Conservation (phyloP, 1,284 basidiomycete species). For the Calocybe gambosa region DNA sequence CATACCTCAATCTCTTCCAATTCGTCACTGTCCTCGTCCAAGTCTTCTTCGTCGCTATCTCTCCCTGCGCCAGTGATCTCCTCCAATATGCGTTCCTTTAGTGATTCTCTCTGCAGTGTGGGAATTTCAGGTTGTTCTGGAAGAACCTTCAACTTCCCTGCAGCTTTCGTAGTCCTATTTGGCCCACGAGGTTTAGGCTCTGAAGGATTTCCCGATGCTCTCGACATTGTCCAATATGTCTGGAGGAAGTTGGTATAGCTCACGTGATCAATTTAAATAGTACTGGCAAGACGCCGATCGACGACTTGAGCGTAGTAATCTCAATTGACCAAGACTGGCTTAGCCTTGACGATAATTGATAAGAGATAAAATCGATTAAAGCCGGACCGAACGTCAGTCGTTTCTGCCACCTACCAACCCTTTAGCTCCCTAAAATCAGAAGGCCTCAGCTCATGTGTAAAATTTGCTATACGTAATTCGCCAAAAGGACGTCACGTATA, state of each 20-base stretch:
- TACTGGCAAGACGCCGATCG: too few species aligned
- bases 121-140: slow-evolving; percentile 81
- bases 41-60: slow-evolving; percentile 69
- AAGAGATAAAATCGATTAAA: background rate
- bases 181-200: slow-evolving; percentile 59
- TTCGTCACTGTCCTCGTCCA: slow-evolving; percentile 68
- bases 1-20: slow-evolving; percentile 62
- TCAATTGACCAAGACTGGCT: background rate
- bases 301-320: too few species aligned
- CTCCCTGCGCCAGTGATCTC: slow-evolving; percentile 48
- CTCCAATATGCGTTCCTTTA: slow-evolving; percentile 27
- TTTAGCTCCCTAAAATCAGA: background rate
- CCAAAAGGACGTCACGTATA: background rate
- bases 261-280: background rate
- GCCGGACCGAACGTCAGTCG: background rate
- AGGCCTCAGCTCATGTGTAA: background rate
- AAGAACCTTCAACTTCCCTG: slow-evolving; percentile 87
- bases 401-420: background rate
- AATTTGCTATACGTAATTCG: background rate
- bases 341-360: background rate
- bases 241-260: background rate
- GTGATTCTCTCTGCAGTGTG: slow-evolving; percentile 25
- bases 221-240: slow-evolving; percentile 11
- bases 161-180: slow-evolving; percentile 82
- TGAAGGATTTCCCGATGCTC: slow-evolving; percentile 10